Evolutionary conservation across 306 rosid species (phyloP).

Genomic region (Oemleria cerasiformis): DNA sequence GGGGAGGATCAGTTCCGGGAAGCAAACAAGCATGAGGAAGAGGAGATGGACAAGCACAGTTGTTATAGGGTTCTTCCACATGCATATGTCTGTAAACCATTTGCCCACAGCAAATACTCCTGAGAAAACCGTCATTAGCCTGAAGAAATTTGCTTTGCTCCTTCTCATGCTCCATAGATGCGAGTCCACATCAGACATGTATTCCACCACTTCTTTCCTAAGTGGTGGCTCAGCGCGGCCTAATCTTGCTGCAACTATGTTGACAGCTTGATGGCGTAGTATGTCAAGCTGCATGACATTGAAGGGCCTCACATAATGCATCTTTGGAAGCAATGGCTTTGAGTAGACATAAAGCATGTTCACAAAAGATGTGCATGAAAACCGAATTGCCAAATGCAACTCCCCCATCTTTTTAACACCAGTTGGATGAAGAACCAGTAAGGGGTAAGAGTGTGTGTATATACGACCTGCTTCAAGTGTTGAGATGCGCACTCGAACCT

Average conservation of each 20-base stretch:
- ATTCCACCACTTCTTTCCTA: slow-evolving; percentile 47
- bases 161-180: slow-evolving; percentile 58
- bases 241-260: slow-evolving; percentile 46
- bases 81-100: slow-evolving; percentile 48
- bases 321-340: slow-evolving; percentile 46
- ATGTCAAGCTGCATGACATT: slow-evolving; percentile 40
- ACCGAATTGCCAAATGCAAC: slow-evolving; percentile 50
- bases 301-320: slow-evolving; percentile 51
- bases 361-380: slow-evolving; percentile 44
- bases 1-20: slow-evolving; percentile 49
- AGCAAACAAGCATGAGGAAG: slow-evolving; percentile 53
- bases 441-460: slow-evolving; percentile 49
- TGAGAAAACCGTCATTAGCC: slow-evolving; percentile 46
- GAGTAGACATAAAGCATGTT: slow-evolving; percentile 48
- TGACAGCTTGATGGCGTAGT: slow-evolving; percentile 50
- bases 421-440: slow-evolving; percentile 43
- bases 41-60: slow-evolving; percentile 49
- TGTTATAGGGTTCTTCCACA: slow-evolving; percentile 51
- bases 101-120: slow-evolving; percentile 42
- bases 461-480: slow-evolving; percentile 52
- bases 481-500: slow-evolving; percentile 48
- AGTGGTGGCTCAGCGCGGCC: slow-evolving; percentile 53
- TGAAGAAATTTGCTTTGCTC: slow-evolving; percentile 46
- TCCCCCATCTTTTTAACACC: slow-evolving; percentile 58
- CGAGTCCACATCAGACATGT: slow-evolving; percentile 57